Evolutionary conservation across 345 rosid species (phyloP).

Genomic region (Salix dunnii): DNA sequence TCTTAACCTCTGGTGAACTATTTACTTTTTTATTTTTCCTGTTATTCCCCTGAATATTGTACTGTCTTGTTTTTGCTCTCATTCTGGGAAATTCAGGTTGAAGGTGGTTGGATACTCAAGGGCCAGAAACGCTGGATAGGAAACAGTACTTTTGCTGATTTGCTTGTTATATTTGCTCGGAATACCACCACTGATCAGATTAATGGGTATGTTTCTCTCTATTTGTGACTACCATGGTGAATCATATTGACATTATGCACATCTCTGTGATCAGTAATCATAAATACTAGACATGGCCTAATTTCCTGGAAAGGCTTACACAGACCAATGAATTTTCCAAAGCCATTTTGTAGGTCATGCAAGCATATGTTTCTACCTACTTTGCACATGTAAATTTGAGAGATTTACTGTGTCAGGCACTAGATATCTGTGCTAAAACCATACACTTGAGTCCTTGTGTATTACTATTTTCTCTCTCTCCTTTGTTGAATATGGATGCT

Average conservation of each 20-base stretch:
- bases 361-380: too few relatives aligned
- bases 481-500: background rate
- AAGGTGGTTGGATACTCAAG: conserved; percentile 85
- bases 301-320: background rate
- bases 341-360: too few relatives aligned
- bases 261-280: background rate
- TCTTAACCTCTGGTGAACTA: conserved; percentile 3
- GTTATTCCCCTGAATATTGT: conserved; percentile 7
- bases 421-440: background rate
- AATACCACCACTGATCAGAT: conserved; percentile 74
- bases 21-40: background rate
- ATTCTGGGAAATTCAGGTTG: conserved; percentile 45
- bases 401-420: too few relatives aligned
- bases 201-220: conserved; percentile 60
- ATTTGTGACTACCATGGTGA: background rate
- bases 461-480: background rate
- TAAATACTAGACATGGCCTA: background rate
- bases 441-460: background rate
- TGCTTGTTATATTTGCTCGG: conserved; percentile 76
- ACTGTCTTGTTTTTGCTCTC: conserved; percentile 8
- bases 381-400: too few relatives aligned
- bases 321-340: background rate
- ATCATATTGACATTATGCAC: background rate
- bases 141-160: conserved; percentile 94
- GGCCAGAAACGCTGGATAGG: conserved; percentile 99